A percentile compares a stretch with the other conserved stretches of the same genome.
Conservation (phyloP, 768 basidiomycete genomes). For the Leccinum pellstonianum region DNA sequence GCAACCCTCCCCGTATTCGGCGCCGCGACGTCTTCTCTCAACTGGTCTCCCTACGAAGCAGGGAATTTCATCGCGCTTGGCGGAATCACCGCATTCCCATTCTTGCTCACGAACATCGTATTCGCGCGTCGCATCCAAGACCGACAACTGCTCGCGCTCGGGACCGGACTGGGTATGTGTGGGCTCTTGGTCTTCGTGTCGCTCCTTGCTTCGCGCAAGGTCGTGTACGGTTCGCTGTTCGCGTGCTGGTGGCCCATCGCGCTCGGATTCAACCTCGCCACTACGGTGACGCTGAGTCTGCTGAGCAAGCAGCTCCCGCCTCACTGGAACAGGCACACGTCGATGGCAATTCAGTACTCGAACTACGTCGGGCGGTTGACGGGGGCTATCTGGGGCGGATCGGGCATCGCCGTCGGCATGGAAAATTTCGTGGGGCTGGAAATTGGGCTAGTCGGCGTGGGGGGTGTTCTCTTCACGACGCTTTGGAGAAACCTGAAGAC, state of each 20-base stretch:
- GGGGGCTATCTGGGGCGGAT: not conserved
- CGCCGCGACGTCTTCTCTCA: constrained; percentile 40
- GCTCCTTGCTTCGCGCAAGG: constrained; percentile 40
- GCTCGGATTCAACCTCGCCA: not conserved
- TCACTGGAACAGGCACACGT: not conserved
- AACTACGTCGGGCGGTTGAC: not conserved
- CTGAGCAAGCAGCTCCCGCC: not conserved
- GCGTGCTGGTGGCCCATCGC: not conserved
- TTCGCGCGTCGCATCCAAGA: constrained; percentile 60
- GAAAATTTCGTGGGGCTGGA: not conserved
- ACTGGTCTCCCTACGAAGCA: constrained; percentile 60
- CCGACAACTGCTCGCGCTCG: constrained; percentile 54
- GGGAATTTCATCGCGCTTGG: constrained; percentile 73
- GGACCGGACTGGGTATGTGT: constrained; percentile 47
- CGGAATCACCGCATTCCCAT: constrained; percentile 60
- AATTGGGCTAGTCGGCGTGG: not conserved
- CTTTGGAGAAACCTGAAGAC: not conserved
- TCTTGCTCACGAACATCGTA: constrained; percentile 61
- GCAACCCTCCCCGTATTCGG: constrained; percentile 68
- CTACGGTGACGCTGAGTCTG: not conserved
- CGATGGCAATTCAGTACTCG: constrained; percentile 21
- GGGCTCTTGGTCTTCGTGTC: constrained; percentile 54
- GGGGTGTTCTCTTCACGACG: not conserved
- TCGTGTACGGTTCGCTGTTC: constrained; percentile 46
- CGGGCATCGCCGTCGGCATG: not conserved